Conservation (phyloP, 192 early-diverging fungal species). For the Helicostylum pulchrum region DNA sequence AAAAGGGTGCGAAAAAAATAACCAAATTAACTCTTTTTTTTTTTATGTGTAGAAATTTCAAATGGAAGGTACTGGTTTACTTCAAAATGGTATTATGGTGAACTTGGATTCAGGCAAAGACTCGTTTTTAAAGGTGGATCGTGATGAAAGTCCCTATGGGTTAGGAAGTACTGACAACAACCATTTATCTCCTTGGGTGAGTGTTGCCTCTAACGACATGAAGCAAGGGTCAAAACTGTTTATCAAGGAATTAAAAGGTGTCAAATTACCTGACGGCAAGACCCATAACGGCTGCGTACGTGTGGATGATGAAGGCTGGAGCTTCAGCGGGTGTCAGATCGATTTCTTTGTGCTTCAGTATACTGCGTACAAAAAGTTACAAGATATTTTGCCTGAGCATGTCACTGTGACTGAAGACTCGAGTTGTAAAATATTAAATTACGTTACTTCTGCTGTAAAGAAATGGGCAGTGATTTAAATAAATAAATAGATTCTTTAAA, state of each 20-base stretch:
- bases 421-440: constrained; percentile 16
- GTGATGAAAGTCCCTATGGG: constrained; percentile 18
- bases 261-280: constrained; percentile 34
- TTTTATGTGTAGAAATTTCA: constrained; percentile 38
- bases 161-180: too few species aligned
- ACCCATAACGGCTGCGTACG: constrained; percentile 44
- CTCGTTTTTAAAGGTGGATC: constrained; percentile 24
- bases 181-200: constrained; percentile 29
- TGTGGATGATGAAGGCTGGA: constrained; percentile 39
- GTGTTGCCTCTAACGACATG: constrained; percentile 41
- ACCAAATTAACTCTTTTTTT: too few species aligned
- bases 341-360: constrained; percentile 33
- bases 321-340: constrained; percentile 31
- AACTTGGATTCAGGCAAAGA: constrained; percentile 19
- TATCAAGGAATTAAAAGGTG: constrained; percentile 31
- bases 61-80: constrained; percentile 41
- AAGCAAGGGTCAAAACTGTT: constrained; percentile 32
- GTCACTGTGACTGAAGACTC: constrained; percentile 12
- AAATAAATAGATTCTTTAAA: too few species aligned
- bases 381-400: constrained; percentile 6
- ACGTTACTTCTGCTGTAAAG: constrained; percentile 20
- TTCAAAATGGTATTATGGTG: constrained; percentile 30
- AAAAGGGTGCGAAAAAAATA: too few species aligned
- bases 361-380: constrained; percentile 8
- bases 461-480: constrained; percentile 23